These are phyloP conservation scores for Gardenia jasminoides DNA, from an alignment of 257 asterid genomes.

Conservation along the genomic window DNA sequence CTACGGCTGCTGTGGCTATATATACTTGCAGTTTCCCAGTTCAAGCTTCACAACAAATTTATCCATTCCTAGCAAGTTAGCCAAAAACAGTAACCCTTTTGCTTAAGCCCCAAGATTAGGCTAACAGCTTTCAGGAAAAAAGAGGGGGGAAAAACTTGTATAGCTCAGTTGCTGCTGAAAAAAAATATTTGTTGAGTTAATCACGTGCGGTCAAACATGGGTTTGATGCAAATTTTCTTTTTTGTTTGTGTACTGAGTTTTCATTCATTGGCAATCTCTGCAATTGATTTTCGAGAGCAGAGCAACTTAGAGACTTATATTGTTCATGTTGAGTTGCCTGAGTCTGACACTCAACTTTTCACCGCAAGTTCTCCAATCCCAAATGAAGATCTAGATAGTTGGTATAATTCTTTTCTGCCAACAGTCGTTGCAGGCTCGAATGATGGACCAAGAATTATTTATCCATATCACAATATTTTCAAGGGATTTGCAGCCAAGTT, in stretches of 20 bases:
- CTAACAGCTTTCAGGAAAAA: neutral
- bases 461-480: conserved; percentile 10
- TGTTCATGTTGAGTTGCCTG: conserved; percentile 20
- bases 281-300: neutral
- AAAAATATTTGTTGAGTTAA: neutral
- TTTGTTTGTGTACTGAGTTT: neutral
- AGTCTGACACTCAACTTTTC: neutral
- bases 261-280: neutral
- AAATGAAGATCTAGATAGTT: conserved; percentile 2
- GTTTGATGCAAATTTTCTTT: neutral
- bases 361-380: neutral
- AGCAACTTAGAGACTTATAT: conserved; percentile 8
- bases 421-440: neutral
- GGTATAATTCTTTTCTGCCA: conserved; percentile 19
- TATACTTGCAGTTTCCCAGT: neutral
- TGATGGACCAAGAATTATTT: conserved; percentile 3
- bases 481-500: conserved; percentile 16
- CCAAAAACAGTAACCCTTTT: neutral
- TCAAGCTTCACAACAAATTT: neutral
- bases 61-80: neutral
- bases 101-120: neutral
- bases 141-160: neutral
- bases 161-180: neutral
- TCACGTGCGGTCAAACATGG: neutral
- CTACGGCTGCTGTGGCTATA: neutral